Evolutionary conservation across 2,329 filamentous ascomycete genomes (phyloP), one percentile per base, ranked within the genome.

Genomic region (Pseudocercospora vitis): DNA sequence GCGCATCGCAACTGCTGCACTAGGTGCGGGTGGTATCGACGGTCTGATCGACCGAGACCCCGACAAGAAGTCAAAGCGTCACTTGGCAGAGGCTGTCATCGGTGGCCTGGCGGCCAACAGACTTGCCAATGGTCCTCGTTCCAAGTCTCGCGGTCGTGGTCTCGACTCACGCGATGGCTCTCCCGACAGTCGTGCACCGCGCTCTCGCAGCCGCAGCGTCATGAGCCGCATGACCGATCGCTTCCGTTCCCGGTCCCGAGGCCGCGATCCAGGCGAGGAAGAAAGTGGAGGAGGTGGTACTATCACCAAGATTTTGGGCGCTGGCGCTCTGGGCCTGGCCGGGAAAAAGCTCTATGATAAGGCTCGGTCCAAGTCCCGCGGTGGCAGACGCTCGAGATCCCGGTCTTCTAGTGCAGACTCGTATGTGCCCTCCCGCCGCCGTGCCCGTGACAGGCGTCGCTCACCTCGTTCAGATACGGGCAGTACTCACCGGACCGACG

Each of bases 21-120:
- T 85, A 23, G 87, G 89, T 73, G 91, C 92, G 55, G 92, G 89
- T 62, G 88, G 90, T 53, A 87, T 96, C 57, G 90, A 96, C 70
- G 86, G 85, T 19, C 81, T 91, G 35, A 77, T 86, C 52, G 83
- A 85, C 61, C 77, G 77, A 48, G 81, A 91, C 64, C 80, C 85
- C 4, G 83, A 86, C 63, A 85, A 89, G 69, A 86, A 91, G 74
- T 75, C 75, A 60, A 95, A 91, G 73, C 83, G 89, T 44, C 88
- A 94, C 64, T 80, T 96, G 52, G 79, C 91, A 33, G 89, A 95
- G 70, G 89, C 91, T 31, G 91, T 95, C 51, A 82, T 96, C 55
- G 91, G 91, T 66, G 92, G 92, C 71, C 81, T 96, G 40, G 83
- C 92, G 26, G 88, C 89, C 39, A 95, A 91, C 73, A 87, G 89